These are phyloP conservation scores for Kurtzmaniella natalensis DNA, from an alignment of 1,139 yeast species.

Conservation along the genomic window DNA sequence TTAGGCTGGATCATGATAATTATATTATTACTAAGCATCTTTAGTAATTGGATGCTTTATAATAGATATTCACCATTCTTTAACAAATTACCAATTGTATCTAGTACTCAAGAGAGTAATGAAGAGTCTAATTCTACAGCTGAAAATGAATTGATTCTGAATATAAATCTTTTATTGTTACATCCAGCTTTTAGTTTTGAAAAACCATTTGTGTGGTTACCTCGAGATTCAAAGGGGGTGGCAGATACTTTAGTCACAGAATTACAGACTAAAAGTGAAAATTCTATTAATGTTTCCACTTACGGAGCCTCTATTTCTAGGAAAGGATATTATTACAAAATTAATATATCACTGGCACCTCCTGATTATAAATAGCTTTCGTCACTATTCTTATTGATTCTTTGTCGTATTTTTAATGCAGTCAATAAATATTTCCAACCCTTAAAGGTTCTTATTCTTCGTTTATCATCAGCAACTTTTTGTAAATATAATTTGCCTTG, in stretches of 20 bases:
- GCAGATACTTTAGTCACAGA: slow-evolving; percentile 8
- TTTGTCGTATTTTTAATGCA: slow-evolving; percentile 18
- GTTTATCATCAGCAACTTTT: slow-evolving; percentile 6
- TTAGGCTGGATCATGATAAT: slow-evolving; percentile 48
- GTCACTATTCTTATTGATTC: slow-evolving; percentile 17
- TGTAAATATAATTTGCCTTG: slow-evolving; percentile 17
- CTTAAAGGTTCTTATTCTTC: slow-evolving; percentile 8
- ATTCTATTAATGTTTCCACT: slow-evolving; percentile 12
- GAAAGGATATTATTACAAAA: slow-evolving; percentile 12
- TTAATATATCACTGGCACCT: slow-evolving; percentile 29
- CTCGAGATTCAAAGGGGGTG: slow-evolving; percentile 21
- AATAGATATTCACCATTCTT: slow-evolving; percentile 26
- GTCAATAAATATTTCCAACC: slow-evolving; percentile 22
- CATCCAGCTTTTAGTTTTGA: slow-evolving; percentile 35
- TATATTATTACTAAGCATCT: slow-evolving; percentile 32
- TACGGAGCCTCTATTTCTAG: slow-evolving; percentile 25
- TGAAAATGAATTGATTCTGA: slow-evolving; percentile 12
- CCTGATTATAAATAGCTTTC: slow-evolving; percentile 28
- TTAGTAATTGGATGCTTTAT: slow-evolving; percentile 29
- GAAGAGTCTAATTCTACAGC: not conserved
- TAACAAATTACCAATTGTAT: slow-evolving; percentile 25
- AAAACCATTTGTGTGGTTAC: slow-evolving; percentile 33
- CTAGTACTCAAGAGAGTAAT: slow-evolving; percentile 8
- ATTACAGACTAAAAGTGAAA: not conserved
- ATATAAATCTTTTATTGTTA: slow-evolving; percentile 20